Base-by-base conservation (phyloP, 2,329 filamentous ascomycete species). In the Chrysoporthe deuterocubensis region DNA sequence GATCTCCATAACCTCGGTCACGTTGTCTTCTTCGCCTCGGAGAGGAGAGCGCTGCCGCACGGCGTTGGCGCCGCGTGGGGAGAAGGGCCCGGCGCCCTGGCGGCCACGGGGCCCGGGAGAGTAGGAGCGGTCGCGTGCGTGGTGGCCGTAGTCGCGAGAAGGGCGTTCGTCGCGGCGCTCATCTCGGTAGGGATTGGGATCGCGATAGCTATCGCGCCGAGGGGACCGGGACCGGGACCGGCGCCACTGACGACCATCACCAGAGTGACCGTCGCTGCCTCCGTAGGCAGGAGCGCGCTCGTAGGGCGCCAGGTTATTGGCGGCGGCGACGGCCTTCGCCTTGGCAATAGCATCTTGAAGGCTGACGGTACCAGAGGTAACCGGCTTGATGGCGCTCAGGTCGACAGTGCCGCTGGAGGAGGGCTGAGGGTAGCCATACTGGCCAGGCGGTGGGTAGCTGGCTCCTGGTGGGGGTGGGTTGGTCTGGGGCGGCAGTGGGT, bases 301-400 rank as follows among this genome's bases (percentile, higher is more conserved):
- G 76, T 90, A 90, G 18, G 85, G 83, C 48, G 85, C 81, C 44
- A 93, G 83, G 69, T 92, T 92, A 76, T 93, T 92, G 77, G 95
- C 90, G 42, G 91, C 89, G 52, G 93, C 92, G 78, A 92, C 92
- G 54, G 90, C 91, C 77, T 92, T 92, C 59, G 93, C 93, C 77
- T 94, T 93, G 50, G 93, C 92, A 73, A 97, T 90, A 61, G 93
- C 92, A 77, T 96, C 93, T 68, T 91, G 87, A 71, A 97, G 90
- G 78, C 90, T 95, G 73, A 96, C 90, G 26, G 91, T 93, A 68
- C 93, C 93, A 42, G 92, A 92, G 76, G 87, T 93, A 66, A 91
- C 86, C 4, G 93, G 93, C 74, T 92, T 91, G 76, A 96, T 92
- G 66, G 87, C 85, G 79, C 90, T 94, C 64, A 97, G 80, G 76